These are phyloP conservation scores for Phoma sp. DNA, from an alignment of 2,329 filamentous ascomycete genomes.

Conservation along the genomic window DNA sequence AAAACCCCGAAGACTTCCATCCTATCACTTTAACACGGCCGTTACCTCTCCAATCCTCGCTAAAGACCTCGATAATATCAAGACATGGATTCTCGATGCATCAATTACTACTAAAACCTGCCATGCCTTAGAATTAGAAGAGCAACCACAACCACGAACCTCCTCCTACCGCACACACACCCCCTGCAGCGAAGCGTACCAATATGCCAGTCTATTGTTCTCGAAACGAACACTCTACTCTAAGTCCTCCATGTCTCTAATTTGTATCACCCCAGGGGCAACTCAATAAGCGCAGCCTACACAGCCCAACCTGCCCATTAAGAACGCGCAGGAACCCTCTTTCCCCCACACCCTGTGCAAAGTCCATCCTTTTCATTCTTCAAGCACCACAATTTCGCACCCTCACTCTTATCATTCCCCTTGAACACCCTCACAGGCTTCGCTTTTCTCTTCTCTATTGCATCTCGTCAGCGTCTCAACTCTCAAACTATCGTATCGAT, in stretches of 20 bases:
- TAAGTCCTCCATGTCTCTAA: neutral
- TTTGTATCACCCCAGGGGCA: neutral
- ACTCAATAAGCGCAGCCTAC: no score
- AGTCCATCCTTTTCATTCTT: constrained; percentile 10
- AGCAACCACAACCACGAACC: no score
- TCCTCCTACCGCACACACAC: no score
- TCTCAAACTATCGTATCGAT: no score
- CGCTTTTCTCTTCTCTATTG: neutral
- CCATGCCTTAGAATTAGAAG: no score
- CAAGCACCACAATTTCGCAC: constrained; percentile 11
- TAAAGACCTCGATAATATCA: no score
- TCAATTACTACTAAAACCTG: no score
- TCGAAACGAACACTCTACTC: neutral
- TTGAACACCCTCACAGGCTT: constrained; percentile 5
- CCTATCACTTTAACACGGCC: neutral
- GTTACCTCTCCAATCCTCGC: no score
- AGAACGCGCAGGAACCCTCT: neutral
- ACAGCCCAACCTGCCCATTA: neutral
- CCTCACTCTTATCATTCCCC: neutral
- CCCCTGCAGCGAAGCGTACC: neutral
- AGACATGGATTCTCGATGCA: no score
- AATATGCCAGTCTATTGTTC: no score
- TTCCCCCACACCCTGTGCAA: constrained; percentile 13
- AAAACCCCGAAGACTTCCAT: neutral
- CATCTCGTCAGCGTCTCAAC: neutral